Evolutionary conservation across 345 rosid genomes (phyloP).

Genomic region (Murraya koenigii): DNA sequence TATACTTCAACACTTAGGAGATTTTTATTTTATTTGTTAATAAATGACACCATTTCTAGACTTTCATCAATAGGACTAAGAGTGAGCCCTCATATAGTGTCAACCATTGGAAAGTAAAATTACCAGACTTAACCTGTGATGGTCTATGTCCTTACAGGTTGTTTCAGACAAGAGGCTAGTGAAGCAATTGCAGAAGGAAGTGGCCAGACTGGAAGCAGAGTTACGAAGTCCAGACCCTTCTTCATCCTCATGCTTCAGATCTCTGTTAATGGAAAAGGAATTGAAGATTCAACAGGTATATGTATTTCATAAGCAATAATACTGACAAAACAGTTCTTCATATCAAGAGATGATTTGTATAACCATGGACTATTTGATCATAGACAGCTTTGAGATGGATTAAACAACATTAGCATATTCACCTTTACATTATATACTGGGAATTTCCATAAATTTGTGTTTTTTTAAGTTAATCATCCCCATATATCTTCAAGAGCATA

Average conservation of each 20-base stretch:
- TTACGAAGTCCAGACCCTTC: slow-evolving; percentile 72
- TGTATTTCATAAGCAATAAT: slow-evolving; percentile 1
- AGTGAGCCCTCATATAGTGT: neutral
- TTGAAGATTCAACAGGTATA: slow-evolving; percentile 77
- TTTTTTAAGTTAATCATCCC: neutral
- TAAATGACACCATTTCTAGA: neutral
- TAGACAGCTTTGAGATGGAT: neutral
- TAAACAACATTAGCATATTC: neutral
- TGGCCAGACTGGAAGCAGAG: slow-evolving; percentile 93
- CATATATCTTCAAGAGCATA: neutral
- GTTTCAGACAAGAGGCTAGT: slow-evolving; percentile 67
- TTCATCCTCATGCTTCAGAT: slow-evolving; percentile 56
- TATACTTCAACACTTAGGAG: neutral
- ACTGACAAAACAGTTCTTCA: neutral
- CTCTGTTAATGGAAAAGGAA: slow-evolving; percentile 64
- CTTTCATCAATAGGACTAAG: neutral
- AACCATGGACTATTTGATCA: neutral
- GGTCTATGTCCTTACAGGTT: slow-evolving; percentile 47
- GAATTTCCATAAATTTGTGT: neutral
- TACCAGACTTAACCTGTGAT: neutral
- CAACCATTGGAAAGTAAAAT: neutral
- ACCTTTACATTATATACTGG: neutral
- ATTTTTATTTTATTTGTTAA: neutral
- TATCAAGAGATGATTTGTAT: neutral
- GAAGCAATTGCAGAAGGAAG: slow-evolving; percentile 85